phyloP scores from a whole-genome alignment of 2,329 filamentous ascomycete species.

The Pestalotiopsis sp. region DNA sequence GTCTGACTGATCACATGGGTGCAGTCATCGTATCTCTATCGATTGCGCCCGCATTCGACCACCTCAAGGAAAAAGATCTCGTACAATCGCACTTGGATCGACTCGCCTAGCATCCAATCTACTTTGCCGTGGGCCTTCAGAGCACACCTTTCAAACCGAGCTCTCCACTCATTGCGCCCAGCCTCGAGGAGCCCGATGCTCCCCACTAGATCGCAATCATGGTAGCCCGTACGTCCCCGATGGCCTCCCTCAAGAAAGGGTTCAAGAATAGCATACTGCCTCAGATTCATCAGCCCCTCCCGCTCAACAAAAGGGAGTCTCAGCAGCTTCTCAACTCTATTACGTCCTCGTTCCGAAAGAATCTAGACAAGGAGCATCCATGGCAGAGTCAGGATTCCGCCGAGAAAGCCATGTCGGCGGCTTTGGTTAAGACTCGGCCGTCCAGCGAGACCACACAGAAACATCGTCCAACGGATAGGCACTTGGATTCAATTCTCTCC shows the following conservation, averaged over 20 bases:
- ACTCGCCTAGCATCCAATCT: too few relatives aligned
- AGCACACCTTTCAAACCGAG: background rate
- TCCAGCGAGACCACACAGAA: conserved; percentile 13
- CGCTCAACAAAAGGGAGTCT: conserved; percentile 50
- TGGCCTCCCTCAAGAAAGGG: conserved; percentile 37
- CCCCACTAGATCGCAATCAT: conserved; percentile 15
- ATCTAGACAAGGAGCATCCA: conserved; percentile 60
- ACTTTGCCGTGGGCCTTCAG: too few relatives aligned
- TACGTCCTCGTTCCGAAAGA: conserved; percentile 56
- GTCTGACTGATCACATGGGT: background rate
- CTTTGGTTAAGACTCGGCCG: background rate
- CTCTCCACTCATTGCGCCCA: background rate
- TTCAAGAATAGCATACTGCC: conserved; percentile 41
- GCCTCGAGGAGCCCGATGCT: background rate
- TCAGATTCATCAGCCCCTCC: conserved; percentile 51
- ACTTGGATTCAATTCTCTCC: conserved; percentile 56
- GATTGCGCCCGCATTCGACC: background rate
- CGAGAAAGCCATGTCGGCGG: conserved; percentile 13
- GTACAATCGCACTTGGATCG: background rate
- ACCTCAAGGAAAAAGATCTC: background rate
- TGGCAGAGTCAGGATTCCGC: conserved; percentile 33
- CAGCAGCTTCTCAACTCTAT: conserved; percentile 56
- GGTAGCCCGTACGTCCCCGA: conserved; percentile 34
- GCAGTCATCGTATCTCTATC: background rate
- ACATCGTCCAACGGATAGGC: conserved; percentile 44